These are phyloP conservation scores for Inga leiocalycina DNA, from an alignment of 306 rosid genomes.

Conservation along the genomic window DNA sequence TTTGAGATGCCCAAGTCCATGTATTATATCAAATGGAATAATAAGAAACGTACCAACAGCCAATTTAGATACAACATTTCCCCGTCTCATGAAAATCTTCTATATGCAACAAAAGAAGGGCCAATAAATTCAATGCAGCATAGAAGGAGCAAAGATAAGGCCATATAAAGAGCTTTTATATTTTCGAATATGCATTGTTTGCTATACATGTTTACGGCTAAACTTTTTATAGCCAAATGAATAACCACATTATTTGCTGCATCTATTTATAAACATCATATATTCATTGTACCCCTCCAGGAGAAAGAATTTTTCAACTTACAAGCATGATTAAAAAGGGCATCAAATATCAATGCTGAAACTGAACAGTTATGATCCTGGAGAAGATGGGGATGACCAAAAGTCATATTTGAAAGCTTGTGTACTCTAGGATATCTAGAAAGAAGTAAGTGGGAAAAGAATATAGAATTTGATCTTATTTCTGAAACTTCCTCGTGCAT, in stretches of 20 bases:
- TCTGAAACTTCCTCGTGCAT: background rate
- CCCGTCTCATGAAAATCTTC: background rate
- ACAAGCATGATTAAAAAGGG: background rate
- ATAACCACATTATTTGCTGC: background rate
- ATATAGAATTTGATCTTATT: slow-evolving; percentile 1
- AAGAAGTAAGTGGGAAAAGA: background rate
- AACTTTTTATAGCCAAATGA: background rate
- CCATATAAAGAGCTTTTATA: background rate
- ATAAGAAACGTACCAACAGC: background rate
- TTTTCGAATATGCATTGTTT: background rate
- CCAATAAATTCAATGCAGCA: background rate
- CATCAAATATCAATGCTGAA: slow-evolving; percentile 8
- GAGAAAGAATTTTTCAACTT: background rate
- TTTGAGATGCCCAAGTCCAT: background rate
- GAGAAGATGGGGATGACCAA: background rate
- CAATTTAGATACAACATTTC: background rate
- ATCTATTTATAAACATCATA: background rate
- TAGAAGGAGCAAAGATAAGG: background rate
- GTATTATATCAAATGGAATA: background rate
- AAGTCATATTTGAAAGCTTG: background rate
- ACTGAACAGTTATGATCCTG: background rate
- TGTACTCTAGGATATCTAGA: background rate
- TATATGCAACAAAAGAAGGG: background rate
- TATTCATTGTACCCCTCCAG: background rate
- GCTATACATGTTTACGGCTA: background rate